These are phyloP conservation scores for Phytophthora rubi DNA, from an alignment of 352 stramenopile species.

Conservation along the genomic window DNA sequence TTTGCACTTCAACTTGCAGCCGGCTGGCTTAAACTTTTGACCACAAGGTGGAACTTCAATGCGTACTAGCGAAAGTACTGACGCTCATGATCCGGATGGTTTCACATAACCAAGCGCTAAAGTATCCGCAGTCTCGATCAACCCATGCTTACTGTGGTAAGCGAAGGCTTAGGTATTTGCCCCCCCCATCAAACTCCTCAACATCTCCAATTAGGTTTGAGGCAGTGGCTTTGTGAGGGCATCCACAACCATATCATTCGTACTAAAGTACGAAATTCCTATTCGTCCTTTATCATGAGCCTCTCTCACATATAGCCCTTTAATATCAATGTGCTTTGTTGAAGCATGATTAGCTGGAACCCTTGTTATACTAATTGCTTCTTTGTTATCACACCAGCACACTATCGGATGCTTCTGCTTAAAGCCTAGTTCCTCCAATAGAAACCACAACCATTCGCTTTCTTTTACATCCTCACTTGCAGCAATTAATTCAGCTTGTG, in stretches of 20 bases:
- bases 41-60: too few relatives aligned
- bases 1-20: background rate
- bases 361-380: background rate
- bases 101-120: too few relatives aligned
- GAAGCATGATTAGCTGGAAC: background rate
- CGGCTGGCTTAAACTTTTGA: too few relatives aligned
- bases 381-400: background rate
- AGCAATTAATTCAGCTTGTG: constrained; percentile 22
- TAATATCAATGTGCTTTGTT: background rate
- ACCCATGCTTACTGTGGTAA: background rate
- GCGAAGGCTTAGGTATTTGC: too few relatives aligned
- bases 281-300: too few relatives aligned
- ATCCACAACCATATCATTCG: too few relatives aligned
- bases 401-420: constrained; percentile 3
- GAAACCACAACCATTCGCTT: constrained; percentile 6
- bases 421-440: constrained; percentile 14
- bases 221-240: too few relatives aligned
- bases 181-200: too few relatives aligned
- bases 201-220: too few relatives aligned
- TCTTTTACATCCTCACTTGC: constrained; percentile 20
- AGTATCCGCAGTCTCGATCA: background rate
- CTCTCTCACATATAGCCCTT: background rate
- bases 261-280: too few relatives aligned
- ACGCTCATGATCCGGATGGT: too few relatives aligned
- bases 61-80: too few relatives aligned